A percentile compares a stretch with the other conserved stretches of the same genome.
Conservation (phyloP, 2,329 filamentous ascomycete genomes). For the Hymenoscyphus albidus region DNA sequence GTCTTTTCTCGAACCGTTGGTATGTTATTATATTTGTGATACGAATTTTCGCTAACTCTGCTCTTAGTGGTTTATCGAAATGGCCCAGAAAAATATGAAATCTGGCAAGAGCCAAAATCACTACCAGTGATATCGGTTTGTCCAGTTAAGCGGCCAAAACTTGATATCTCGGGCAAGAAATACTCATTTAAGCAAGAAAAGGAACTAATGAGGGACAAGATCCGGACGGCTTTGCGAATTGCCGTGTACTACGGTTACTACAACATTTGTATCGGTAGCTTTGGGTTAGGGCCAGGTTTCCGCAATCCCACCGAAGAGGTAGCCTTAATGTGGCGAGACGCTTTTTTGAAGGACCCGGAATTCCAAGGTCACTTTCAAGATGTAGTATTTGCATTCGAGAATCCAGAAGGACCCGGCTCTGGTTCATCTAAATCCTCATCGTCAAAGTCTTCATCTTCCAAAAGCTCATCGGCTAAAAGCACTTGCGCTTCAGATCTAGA, state of each 20-base stretch:
- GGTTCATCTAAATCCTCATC: constrained; percentile 35
- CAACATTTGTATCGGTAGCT: constrained; percentile 59
- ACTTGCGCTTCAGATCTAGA: constrained; percentile 42
- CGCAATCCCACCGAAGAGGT: constrained; percentile 63
- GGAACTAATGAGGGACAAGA: constrained; percentile 69
- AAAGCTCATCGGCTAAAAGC: constrained; percentile 30
- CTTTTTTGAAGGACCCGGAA: constrained; percentile 59
- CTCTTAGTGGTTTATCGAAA: constrained; percentile 61
- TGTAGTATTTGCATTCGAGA: constrained; percentile 63
- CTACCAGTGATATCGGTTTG: constrained; percentile 72
- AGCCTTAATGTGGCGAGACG: constrained; percentile 62
- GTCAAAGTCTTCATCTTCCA: constrained; percentile 17
- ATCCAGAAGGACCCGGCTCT: constrained; percentile 47
- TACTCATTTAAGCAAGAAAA: constrained; percentile 71
- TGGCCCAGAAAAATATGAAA: constrained; percentile 61
- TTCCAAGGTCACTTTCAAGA: constrained; percentile 58
- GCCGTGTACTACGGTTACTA: constrained; percentile 57
- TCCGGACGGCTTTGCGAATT: constrained; percentile 66
- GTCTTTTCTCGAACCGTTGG: constrained; percentile 67
- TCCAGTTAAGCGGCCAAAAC: constrained; percentile 68
- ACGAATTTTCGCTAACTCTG: constrained; percentile 1
- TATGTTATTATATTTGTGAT: constrained; percentile 36
- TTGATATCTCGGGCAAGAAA: constrained; percentile 60
- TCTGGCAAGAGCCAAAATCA: constrained; percentile 50
- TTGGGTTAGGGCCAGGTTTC: constrained; percentile 60